Evolutionary conservation across 441 rosid genomes (phyloP).

Genomic region (Gossypium aridum): DNA sequence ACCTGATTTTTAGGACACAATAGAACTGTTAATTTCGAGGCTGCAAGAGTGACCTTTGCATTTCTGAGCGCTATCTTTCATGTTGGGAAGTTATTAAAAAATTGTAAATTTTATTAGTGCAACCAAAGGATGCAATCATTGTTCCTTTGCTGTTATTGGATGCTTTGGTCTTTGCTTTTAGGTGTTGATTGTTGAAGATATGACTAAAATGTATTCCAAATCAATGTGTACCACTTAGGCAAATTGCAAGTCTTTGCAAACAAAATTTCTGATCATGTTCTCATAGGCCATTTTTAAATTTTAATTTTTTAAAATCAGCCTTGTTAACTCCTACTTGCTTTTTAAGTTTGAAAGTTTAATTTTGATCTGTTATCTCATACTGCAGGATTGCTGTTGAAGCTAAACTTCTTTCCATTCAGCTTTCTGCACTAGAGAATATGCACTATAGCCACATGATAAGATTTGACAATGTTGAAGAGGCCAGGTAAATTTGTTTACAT

Average conservation of each 20-base stretch:
- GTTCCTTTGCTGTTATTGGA: conserved; percentile 3
- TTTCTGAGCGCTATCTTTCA: not conserved
- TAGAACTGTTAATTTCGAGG: not conserved
- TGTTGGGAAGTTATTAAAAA: not conserved
- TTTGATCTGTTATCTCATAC: conserved; percentile 6
- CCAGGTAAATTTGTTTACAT: conserved; percentile 49
- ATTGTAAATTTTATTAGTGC: not conserved
- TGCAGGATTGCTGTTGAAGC: conserved; percentile 79
- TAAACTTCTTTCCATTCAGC: conserved; percentile 60
- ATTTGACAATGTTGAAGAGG: conserved; percentile 74
- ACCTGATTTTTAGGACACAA: not conserved
- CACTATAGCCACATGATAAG: conserved; percentile 96
- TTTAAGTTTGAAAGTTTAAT: not conserved
- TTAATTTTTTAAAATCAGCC: not conserved
- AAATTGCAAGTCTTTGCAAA: conserved; percentile 1
- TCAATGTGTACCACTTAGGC: not conserved
- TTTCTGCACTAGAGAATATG: conserved; percentile 88
- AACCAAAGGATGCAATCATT: not conserved
- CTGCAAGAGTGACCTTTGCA: not conserved
- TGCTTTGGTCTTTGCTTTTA: not conserved
- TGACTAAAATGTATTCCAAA: not conserved
- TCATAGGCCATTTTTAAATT: not conserved
- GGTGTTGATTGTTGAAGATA: not conserved
- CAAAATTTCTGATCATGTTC: not conserved
- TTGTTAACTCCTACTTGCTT: not conserved